Percentiles rank a stretch among this genome's conserved stretches.
Evolutionary conservation across 371 early-diverging fungal species (phyloP).

Genomic region (Vairimorpha ceranae): DNA sequence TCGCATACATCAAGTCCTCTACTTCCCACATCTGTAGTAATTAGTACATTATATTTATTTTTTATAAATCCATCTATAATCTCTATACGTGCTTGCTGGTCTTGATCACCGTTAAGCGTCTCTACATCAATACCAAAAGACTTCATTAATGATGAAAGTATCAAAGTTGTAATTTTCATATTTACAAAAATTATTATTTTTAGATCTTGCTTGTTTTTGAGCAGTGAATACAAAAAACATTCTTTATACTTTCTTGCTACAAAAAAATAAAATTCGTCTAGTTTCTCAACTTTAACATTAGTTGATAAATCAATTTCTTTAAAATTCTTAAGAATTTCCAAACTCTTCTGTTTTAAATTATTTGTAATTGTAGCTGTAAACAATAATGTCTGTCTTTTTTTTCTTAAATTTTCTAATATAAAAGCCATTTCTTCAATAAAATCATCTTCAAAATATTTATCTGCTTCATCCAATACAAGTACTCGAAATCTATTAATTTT

Average conservation of each 20-base stretch:
- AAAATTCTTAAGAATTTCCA: slow-evolving; percentile 79
- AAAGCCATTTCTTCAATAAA: slow-evolving; percentile 84
- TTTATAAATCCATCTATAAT: slow-evolving; percentile 80
- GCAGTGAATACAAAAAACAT: slow-evolving; percentile 70
- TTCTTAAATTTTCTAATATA: slow-evolving; percentile 77
- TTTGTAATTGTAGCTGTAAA: slow-evolving; percentile 95
- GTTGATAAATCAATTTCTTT: slow-evolving; percentile 63
- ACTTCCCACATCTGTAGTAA: slow-evolving; percentile 59
- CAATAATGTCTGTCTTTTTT: slow-evolving; percentile 79
- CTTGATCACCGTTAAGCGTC: slow-evolving; percentile 79
- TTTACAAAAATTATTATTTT: slow-evolving; percentile 83
- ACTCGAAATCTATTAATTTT: slow-evolving; percentile 69
- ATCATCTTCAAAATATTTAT: slow-evolving; percentile 88
- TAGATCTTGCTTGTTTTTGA: slow-evolving; percentile 65
- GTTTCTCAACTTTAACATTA: slow-evolving; percentile 75
- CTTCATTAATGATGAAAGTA: slow-evolving; percentile 72
- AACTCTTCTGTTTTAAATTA: slow-evolving; percentile 77
- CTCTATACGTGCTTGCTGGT: slow-evolving; percentile 76
- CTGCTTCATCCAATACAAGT: slow-evolving; percentile 95
- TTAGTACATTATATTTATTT: slow-evolving; percentile 58
- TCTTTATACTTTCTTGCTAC: slow-evolving; percentile 82
- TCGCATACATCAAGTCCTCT: slow-evolving; percentile 60
- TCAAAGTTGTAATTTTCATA: slow-evolving; percentile 87
- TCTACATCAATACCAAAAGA: slow-evolving; percentile 75
- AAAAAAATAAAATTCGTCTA: slow-evolving; percentile 80